phyloP scores from a whole-genome alignment of 192 early-diverging fungal species.

The Gigaspora rosea region DNA sequence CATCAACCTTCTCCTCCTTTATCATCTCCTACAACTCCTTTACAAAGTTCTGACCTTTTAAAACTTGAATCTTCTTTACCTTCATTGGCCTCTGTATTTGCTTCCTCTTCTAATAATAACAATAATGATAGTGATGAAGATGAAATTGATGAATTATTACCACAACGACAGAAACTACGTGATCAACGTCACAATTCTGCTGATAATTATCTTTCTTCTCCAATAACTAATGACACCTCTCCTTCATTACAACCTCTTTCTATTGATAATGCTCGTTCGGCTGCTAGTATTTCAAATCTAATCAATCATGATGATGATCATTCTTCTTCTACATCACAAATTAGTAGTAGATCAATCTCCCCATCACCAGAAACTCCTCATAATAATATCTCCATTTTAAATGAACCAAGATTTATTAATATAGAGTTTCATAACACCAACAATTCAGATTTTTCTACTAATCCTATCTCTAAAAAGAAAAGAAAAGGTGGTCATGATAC shows the following conservation, averaged over 20 bases:
- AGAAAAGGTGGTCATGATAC: slow-evolving; percentile 14
- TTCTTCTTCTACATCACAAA: not conserved
- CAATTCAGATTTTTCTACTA: not conserved
- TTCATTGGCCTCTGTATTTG: not conserved
- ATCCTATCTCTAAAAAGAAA: not conserved
- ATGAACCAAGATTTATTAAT: not conserved
- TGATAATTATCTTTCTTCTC: slow-evolving; percentile 21
- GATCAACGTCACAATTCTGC: not conserved
- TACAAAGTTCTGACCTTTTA: not conserved
- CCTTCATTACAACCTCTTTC: not conserved
- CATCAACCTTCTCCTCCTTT: not conserved
- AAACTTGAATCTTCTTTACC: not conserved
- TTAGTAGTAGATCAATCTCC: not conserved
- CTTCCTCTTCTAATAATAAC: slow-evolving; percentile 5
- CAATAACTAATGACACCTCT: slow-evolving; percentile 17
- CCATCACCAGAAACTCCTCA: not conserved
- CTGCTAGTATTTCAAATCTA: slow-evolving; percentile 32
- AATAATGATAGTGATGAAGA: slow-evolving; percentile 10
- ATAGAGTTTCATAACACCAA: not conserved
- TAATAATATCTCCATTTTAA: not conserved
- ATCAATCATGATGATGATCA: slow-evolving; percentile 31
- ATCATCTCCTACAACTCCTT: slow-evolving; percentile 10
- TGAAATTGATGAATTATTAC: slow-evolving; percentile 32
- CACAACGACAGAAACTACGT: not conserved
- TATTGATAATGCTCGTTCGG: slow-evolving; percentile 4